phyloP scores from a whole-genome alignment of 495 filamentous ascomycete species.

The Xylaria cubensis region DNA sequence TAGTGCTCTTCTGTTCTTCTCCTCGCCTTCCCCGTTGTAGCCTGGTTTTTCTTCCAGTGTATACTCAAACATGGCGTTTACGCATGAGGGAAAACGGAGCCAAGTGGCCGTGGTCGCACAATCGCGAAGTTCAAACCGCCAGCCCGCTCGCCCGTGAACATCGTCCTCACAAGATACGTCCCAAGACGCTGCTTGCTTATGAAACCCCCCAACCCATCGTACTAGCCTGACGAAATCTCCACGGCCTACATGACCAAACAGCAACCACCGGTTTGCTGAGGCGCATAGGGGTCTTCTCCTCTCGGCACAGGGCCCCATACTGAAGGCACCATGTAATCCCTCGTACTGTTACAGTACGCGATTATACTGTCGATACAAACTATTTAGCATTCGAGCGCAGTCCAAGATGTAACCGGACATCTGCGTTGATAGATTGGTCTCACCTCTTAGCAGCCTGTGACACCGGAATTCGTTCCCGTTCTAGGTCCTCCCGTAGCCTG shows the following conservation, averaged over 20 bases:
- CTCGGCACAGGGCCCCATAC: conserved; percentile 94
- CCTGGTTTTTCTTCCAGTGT: conserved; percentile 36
- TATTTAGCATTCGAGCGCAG: conserved; percentile 18
- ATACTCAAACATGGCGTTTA: conserved; percentile 24
- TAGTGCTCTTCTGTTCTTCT: conserved; percentile 15
- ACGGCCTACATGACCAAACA: conserved; percentile 84
- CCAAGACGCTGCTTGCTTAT: conserved; percentile 13
- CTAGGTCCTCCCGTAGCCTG: conserved; percentile 91
- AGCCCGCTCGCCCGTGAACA: conserved; percentile 29
- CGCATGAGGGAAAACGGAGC: conserved; percentile 26
- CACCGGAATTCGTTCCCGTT: conserved; percentile 91
- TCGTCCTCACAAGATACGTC: conserved; percentile 33
- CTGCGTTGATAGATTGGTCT: conserved; percentile 29
- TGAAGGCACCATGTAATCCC: conserved; percentile 98
- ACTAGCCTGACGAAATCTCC: conserved; percentile 24
- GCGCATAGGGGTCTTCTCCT: conserved; percentile 95
- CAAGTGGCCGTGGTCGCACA: conserved; percentile 24
- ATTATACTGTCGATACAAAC: conserved; percentile 71
- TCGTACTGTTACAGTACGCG: conserved; percentile 92
- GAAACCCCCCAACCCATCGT: conserved; percentile 25
- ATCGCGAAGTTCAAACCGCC: conserved; percentile 33
- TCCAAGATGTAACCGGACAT: background rate
- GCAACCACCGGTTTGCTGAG: conserved; percentile 87
- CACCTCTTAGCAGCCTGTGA: conserved; percentile 93
- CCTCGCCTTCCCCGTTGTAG: conserved; percentile 35